Evolutionary conservation across 805 yeast species (phyloP).

Genomic region (Alloascoidea hylecoeti): DNA sequence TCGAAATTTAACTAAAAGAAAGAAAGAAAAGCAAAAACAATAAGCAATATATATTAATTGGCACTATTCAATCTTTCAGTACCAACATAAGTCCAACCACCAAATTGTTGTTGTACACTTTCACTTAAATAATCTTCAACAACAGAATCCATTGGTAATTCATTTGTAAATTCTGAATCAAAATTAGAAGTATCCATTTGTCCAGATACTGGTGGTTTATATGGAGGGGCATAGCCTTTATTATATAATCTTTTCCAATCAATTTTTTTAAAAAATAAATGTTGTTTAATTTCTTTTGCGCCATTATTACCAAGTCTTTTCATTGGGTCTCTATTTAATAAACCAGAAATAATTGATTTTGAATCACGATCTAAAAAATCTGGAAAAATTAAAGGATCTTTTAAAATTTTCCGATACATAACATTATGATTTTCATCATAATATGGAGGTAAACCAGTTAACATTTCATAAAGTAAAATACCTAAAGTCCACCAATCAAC

Average conservation of each 20-base stretch:
- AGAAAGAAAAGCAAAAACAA: too few species aligned
- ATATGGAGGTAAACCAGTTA: slow-evolving; percentile 94
- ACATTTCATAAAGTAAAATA: slow-evolving; percentile 85
- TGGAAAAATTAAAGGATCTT: slow-evolving; percentile 84
- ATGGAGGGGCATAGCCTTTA: slow-evolving; percentile 91
- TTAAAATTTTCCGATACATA: slow-evolving; percentile 89
- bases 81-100: slow-evolving; percentile 96
- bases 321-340: slow-evolving; percentile 76
- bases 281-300: slow-evolving; percentile 71
- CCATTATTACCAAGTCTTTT: slow-evolving; percentile 68
- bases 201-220: slow-evolving; percentile 79
- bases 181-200: slow-evolving; percentile 87
- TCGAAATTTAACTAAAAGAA: too few species aligned
- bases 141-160: slow-evolving; percentile 88
- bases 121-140: slow-evolving; percentile 87
- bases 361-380: slow-evolving; percentile 79
- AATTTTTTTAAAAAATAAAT: slow-evolving; percentile 75
- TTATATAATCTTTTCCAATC: slow-evolving; percentile 76
- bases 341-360: slow-evolving; percentile 57
- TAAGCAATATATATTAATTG: too few species aligned
- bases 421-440: slow-evolving; percentile 87
- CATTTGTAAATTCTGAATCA: slow-evolving; percentile 81
- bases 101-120: slow-evolving; percentile 94
- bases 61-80: slow-evolving; percentile 27
- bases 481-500: slow-evolving; percentile 99